Conservation (phyloP, 1,139 yeast genomes). For the Arxiozyma slooffiae region DNA sequence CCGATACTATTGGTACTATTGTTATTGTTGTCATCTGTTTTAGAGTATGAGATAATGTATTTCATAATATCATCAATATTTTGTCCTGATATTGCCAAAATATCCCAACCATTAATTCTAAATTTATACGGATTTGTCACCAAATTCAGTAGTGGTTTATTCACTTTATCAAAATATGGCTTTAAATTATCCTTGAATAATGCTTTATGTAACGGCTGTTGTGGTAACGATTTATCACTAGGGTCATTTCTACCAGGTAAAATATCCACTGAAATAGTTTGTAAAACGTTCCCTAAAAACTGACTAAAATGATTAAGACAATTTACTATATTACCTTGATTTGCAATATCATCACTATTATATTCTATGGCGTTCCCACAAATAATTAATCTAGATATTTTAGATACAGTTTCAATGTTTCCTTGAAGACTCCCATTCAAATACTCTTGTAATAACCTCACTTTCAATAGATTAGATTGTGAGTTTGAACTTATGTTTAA, state of each 20-base stretch:
- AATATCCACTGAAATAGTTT: constrained; percentile 56
- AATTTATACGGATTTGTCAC: constrained; percentile 74
- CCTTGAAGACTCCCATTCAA: constrained; percentile 53
- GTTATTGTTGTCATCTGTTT: constrained; percentile 7
- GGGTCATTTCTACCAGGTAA: constrained; percentile 88
- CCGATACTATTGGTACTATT: constrained; percentile 12
- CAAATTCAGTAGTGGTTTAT: constrained; percentile 36
- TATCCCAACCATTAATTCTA: constrained; percentile 42
- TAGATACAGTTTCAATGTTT: constrained; percentile 21
- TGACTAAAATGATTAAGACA: constrained; percentile 40
- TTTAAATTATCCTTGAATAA: constrained; percentile 44
- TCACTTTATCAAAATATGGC: constrained; percentile 35
- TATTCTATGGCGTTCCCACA: constrained; percentile 67
- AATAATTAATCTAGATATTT: constrained; percentile 49
- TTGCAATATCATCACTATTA: constrained; percentile 20
- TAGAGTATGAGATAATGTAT: constrained; percentile 40
- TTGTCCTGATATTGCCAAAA: constrained; percentile 78
- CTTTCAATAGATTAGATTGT: constrained; percentile 37
- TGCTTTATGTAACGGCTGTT: constrained; percentile 75
- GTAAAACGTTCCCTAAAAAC: constrained; percentile 49
- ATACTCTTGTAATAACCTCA: constrained; percentile 61
- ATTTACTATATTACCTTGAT: constrained; percentile 18
- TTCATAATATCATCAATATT: constrained; percentile 67
- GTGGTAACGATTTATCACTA: constrained; percentile 74
- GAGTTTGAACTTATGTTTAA: constrained; percentile 42